Base-by-base conservation (phyloP, 1,284 basidiomycete species). In the Hymenochaete sp. region DNA sequence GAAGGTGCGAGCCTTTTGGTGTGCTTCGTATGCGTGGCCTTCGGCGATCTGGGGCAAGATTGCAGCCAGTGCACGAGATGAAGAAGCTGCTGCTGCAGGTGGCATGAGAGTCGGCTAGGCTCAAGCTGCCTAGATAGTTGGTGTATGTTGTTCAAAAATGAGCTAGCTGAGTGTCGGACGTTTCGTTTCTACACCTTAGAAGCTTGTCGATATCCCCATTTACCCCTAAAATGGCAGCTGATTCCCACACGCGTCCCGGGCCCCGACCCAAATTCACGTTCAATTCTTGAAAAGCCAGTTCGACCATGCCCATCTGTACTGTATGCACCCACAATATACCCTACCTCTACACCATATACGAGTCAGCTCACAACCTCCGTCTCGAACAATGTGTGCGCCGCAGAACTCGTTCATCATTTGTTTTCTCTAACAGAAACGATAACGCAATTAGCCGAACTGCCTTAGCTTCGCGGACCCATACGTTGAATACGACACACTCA, bases 1-100 rank as follows among this genome's bases (percentile, higher is more conserved):
- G 52, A 93, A 93, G 21, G 93, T 96, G 25, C 93, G 79, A 21
- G 91, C 87, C 66, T 95, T 95, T 62, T 96, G 92, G 57, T 96
- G 93, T 0, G 91, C 92, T 56, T 89, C 87, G 64, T 96, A 95
- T 3, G 85, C 75, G 50, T 82, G 71, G 11, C 82, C 75, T 14
- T 70, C 68, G 10, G 73, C 62, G 45, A 91, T 81, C 39, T 83
- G 73, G 16, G 85, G 85, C 26, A 89, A 64, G 51, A 89, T 88
- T 3, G 82, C 83, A 53, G 76, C 76, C 14, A 89, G 67, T 38
- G 85, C 86, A 48, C 75, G 72, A 31, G 74, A 64, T 31, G 77
- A 75, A 13, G 81, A 75, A 16, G 53, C 50, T 38, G 59, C 55
- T 37, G 56, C 42, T n/a, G 57, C 44, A 5, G 52, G 52, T 13